A percentile compares a stretch with the other conserved stretches of the same genome.
phyloP scores from a whole-genome alignment of 352 stramenopile genomes.

The Phytophthora nicotianae region DNA sequence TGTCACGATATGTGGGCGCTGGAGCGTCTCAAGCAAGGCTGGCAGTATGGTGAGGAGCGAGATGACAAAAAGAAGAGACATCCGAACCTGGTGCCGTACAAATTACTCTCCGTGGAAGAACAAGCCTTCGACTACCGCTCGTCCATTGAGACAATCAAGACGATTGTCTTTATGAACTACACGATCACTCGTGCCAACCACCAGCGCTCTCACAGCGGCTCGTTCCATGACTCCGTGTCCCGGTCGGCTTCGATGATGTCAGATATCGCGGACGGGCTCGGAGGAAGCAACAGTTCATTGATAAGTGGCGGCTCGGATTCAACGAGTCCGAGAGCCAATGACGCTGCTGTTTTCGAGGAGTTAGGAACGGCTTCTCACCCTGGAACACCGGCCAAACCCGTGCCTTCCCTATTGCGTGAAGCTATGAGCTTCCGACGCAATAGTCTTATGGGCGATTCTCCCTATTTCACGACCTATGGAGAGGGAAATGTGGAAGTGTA shows the following conservation, averaged over 20 bases:
- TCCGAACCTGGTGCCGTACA: constrained; percentile 85
- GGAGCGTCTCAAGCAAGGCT: constrained; percentile 86
- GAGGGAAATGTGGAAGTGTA: constrained; percentile 68
- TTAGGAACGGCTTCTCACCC: constrained; percentile 31
- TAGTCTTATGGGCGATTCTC: constrained; percentile 80
- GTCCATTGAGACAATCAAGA: constrained; percentile 89
- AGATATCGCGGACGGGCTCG: constrained; percentile 38
- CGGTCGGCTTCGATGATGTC: constrained; percentile 75
- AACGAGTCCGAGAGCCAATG: constrained; percentile 32
- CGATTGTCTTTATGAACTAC: constrained; percentile 91
- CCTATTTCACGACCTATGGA: constrained; percentile 77
- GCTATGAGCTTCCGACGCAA: constrained; percentile 80
- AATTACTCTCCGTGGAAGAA: constrained; percentile 79
- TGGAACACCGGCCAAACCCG: constrained; percentile 43
- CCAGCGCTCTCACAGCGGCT: constrained; percentile 47
- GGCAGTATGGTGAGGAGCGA: constrained; percentile 72
- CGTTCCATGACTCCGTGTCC: constrained; percentile 68
- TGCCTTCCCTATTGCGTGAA: constrained; percentile 68
- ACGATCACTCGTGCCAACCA: constrained; percentile 61
- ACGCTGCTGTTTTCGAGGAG: constrained; percentile 37
- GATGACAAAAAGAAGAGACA: constrained; percentile 78
- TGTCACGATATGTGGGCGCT: constrained; percentile 89
- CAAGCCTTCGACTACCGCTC: constrained; percentile 86
- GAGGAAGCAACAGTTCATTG: constrained; percentile 42
- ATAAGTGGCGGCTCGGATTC: constrained; percentile 29